Evolutionary conservation across 495 filamentous ascomycete species (phyloP), one percentile per base, ranked within the genome.

Genomic region (Penicillium cosmopolitanum): DNA sequence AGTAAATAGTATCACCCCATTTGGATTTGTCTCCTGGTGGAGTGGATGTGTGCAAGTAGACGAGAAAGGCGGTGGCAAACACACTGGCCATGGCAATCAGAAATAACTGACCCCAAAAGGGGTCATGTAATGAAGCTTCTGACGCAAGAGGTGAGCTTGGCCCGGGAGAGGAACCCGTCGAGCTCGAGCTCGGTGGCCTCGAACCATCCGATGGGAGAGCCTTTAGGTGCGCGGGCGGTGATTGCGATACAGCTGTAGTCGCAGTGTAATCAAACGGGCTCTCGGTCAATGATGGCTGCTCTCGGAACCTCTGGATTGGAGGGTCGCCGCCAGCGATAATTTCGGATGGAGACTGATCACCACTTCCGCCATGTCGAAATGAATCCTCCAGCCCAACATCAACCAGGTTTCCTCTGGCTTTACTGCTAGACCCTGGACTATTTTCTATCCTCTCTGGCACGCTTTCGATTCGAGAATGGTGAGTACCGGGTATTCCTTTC

Each of bases 1-100:
- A 89, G 74, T 98, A 98, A 53, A 98, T 91, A 10, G 96, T 96
- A 70, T 98, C 95, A 16, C 91, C 91, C 66, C 90, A 79, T 48
- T 83, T 87, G 43, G 82, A 79, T 64, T 87, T 89, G 62, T 78
- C 73, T 44, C 78, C 78, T 11, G 77, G 74, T 1, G 90, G 89
- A 1, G 84, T 68, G 9, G 87, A 86, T 1, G 94, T 98, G 68
- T 98, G 92, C 11, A 98, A 81, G 66, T 88, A 93, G 50, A 96
- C 87, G 13, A 98, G 81, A 54, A 96, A 85, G 57, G 93, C 93
- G 13, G 90, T 93, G 16, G 93, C 87, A 66, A 98, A 85, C 38
- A 98, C 74, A 21, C 89, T 86, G 40, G 91, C 91, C 54, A 95
- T 75, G 33, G 84, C 88, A 70, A 98, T 93, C 58, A 96, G 73